phyloP scores from a whole-genome alignment of 2,329 filamentous ascomycete genomes.

The Penicillium sp. region DNA sequence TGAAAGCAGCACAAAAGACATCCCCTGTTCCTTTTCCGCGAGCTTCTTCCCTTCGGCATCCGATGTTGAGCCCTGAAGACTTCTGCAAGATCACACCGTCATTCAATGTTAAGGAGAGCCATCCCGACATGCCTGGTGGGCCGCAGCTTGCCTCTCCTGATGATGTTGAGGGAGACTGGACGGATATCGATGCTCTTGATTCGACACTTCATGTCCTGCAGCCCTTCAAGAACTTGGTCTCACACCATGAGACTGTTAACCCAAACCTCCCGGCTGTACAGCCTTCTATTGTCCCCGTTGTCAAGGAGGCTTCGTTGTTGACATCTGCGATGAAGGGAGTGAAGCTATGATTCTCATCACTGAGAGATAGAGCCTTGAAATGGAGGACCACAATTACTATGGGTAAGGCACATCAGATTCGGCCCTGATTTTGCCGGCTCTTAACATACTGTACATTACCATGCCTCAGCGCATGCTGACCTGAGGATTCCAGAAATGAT shows the following conservation, averaged over 20 bases:
- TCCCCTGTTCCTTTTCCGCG: conserved; percentile 1
- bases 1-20: background rate
- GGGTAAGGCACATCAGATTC: background rate
- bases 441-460: background rate
- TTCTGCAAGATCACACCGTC: background rate
- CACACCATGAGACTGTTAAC: background rate
- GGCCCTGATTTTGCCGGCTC: background rate
- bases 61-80: background rate
- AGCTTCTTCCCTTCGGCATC: conserved; percentile 1
- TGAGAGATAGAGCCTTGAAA: background rate
- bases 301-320: background rate
- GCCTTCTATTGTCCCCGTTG: background rate
- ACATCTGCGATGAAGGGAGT: background rate
- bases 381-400: background rate
- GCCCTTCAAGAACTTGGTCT: conserved; percentile 2
- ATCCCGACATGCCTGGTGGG: background rate
- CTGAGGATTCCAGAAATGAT: background rate
- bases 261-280: background rate
- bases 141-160: background rate
- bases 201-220: conserved; percentile 2
- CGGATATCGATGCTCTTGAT: conserved; percentile 7
- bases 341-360: background rate
- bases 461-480: background rate
- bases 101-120: background rate
- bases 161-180: conserved; percentile 6